Evolutionary conservation across 768 basidiomycete genomes (phyloP).

Genomic region (Amanita polypyramis): DNA sequence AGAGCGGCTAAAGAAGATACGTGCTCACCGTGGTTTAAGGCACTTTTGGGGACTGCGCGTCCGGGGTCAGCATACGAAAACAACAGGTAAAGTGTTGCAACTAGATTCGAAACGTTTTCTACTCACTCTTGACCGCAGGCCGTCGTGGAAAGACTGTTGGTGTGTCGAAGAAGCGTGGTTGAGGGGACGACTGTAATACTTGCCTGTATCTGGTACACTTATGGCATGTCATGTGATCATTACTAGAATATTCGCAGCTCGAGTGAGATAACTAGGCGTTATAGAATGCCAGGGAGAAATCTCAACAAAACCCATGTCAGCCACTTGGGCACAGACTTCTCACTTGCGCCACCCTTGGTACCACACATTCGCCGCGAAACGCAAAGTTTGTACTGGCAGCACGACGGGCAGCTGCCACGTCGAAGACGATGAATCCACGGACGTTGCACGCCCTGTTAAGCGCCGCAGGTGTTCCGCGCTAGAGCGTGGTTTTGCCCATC

Average conservation of each 20-base stretch:
- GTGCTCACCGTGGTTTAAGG: conserved; percentile 88
- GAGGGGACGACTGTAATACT: conserved; percentile 14
- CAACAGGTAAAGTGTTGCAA: conserved; percentile 84
- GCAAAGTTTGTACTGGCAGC: conserved; percentile 23
- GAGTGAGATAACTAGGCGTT: not conserved
- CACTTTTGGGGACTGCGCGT: conserved; percentile 95
- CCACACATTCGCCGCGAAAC: conserved; percentile 25
- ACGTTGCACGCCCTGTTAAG: conserved; percentile 20
- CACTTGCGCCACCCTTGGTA: conserved; percentile 36
- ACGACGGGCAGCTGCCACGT: not conserved
- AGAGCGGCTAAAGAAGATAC: conserved; percentile 98
- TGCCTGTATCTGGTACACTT: not conserved
- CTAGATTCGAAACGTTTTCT: no score
- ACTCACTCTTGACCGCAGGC: conserved; percentile 35
- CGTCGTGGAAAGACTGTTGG: conserved; percentile 94
- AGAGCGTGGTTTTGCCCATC: conserved; percentile 48
- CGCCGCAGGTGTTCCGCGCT: conserved; percentile 37
- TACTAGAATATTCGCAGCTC: conserved; percentile 4
- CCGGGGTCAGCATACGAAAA: conserved; percentile 98
- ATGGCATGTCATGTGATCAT: conserved; percentile 1
- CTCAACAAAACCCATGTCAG: not conserved
- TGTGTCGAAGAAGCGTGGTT: conserved; percentile 85
- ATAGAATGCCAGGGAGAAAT: no score
- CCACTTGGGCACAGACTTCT: conserved; percentile 17
- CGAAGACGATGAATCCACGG: conserved; percentile 11